Evolutionary conservation across 2,329 filamentous ascomycete species (phyloP), one percentile per base, ranked within the genome.

Genomic region (Xylaria sp.): DNA sequence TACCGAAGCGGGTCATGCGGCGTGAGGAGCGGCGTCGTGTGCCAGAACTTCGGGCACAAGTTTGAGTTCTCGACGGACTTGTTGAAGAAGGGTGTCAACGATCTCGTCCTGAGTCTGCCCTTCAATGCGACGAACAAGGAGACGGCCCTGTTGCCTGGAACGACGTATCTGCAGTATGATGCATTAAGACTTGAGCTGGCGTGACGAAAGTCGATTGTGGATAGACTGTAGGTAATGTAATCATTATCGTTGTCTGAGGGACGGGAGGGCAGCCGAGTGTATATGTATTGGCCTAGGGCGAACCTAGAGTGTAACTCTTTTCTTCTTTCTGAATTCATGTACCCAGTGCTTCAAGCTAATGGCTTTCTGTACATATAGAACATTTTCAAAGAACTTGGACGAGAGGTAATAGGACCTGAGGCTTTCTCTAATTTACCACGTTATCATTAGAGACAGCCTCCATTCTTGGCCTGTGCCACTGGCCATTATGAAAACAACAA

Each of bases 101-200:
- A 76, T 62, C 68, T 87, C 29, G 71, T 83, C 0, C 64, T 87
- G 45, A 81, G 80, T 52, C 58, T 87, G 57, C 84, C 85, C 16
- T 78, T 74, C 34, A 82, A 84, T 43, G 83, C 76, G 1, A 85
- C 80, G 6, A 75, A 84, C 60, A 77, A 78, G 11, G 81, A 86
- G 69, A 77, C 77, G 37, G 84, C 84, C 0, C 41, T 85, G 17
- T 60, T 86, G 44, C 76, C 82, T 0, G 70, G 71, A 39, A 77
- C 75, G 2, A 72, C 83, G 0, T 87, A 87, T 68, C 77, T 87
- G 13, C 83, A 87, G 71, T 87, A 87, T 57, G 84, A 87, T 71
- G 83, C 84, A 3, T 62, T 87, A 63, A 73, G 83, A 47, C 64
- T 87, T 49, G 84, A 87, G 63, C 66, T 87, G 11, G 11, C 16